Evolutionary conservation across 192 early-diverging fungal species (phyloP).

Genomic region (Gigaspora rosea): DNA sequence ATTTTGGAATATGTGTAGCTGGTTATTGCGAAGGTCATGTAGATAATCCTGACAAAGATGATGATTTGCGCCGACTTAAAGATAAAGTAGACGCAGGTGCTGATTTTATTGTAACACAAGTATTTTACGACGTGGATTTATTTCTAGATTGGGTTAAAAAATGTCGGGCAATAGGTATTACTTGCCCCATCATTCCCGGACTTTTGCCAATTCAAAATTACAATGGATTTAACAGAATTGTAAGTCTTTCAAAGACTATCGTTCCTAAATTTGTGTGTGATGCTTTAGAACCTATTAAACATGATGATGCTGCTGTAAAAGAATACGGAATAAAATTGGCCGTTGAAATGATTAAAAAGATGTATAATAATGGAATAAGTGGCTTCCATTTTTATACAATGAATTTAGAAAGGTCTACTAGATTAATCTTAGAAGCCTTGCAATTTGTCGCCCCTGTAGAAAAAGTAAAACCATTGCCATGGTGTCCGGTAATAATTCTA

Average conservation of each 20-base stretch:
- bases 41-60: constrained; percentile 70
- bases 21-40: constrained; percentile 95
- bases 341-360: constrained; percentile 71
- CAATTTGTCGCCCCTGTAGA: constrained; percentile 69
- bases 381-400: constrained; percentile 95
- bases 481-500: constrained; percentile 68
- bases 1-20: constrained; percentile 97
- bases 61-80: constrained; percentile 79
- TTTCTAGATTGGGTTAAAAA: constrained; percentile 79
- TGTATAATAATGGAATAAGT: constrained; percentile 48
- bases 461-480: constrained; percentile 69
- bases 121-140: constrained; percentile 84
- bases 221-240: constrained; percentile 86
- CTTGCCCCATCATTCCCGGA: constrained; percentile 83
- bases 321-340: constrained; percentile 87
- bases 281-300: constrained; percentile 88
- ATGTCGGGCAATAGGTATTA: constrained; percentile 76
- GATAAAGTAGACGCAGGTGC: constrained; percentile 91
- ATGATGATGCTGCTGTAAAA: constrained; percentile 95
- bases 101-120: constrained; percentile 93
- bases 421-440: constrained; percentile 79
- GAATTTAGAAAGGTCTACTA: constrained; percentile 85
- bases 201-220: constrained; percentile 96
- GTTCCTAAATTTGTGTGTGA: constrained; percentile 77
- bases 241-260: constrained; percentile 76